Conservation (phyloP, 2,329 filamentous ascomycete species). For the Exophiala spinifera region DNA sequence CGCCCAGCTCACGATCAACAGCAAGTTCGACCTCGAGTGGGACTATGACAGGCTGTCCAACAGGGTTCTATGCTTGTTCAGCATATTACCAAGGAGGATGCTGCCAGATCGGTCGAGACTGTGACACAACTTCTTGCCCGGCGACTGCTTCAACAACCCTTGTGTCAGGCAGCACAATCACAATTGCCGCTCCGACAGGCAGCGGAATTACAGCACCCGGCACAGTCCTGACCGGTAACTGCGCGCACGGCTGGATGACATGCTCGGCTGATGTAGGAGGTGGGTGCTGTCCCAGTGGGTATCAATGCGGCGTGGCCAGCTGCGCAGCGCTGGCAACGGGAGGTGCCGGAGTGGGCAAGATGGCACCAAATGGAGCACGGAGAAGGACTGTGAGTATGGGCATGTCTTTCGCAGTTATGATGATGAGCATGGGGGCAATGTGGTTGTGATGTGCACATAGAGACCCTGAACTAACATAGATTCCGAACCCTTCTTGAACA, state of each 20-base stretch:
- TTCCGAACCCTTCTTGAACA: too few species aligned
- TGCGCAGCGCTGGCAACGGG: constrained; percentile 57
- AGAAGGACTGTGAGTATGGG: neutral
- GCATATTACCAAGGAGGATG: constrained; percentile 79
- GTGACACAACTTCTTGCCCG: constrained; percentile 76
- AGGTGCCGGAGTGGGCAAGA: constrained; percentile 45
- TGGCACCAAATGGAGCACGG: constrained; percentile 27
- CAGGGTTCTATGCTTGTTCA: constrained; percentile 86
- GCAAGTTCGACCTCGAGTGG: constrained; percentile 13
- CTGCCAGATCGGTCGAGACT: constrained; percentile 83
- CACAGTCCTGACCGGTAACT: constrained; percentile 46
- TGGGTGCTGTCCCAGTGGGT: constrained; percentile 81
- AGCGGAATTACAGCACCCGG: constrained; percentile 40
- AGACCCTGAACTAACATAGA: too few species aligned
- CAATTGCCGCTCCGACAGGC: constrained; percentile 62
- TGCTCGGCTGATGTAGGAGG: constrained; percentile 66
- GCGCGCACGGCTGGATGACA: constrained; percentile 74
- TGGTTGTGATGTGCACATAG: too few species aligned
- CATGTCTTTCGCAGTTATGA: too few species aligned
- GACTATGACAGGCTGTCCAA: constrained; percentile 62
- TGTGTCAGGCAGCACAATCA: constrained; percentile 62
- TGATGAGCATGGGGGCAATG: too few species aligned
- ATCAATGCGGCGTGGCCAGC: constrained; percentile 67
- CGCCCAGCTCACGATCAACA: constrained; percentile 38
- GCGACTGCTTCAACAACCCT: constrained; percentile 60